Conservation (phyloP, 108 stramenopile genomes). For the Nitzschia sp. region DNA sequence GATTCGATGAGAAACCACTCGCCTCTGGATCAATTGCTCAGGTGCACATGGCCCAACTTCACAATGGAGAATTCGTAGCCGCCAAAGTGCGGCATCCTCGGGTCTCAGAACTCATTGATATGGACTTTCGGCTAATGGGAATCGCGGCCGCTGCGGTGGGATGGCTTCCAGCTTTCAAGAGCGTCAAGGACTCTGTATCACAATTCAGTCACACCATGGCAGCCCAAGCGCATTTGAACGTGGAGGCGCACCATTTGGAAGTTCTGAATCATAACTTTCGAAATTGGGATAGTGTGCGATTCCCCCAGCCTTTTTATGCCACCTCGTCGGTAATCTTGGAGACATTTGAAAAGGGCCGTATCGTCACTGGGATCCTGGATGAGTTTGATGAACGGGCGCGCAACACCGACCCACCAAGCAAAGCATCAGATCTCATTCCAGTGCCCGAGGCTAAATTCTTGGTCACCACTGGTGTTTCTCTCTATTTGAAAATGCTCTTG, state of each 20-base stretch:
- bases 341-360: slow-evolving; percentile 57
- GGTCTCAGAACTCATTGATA: slow-evolving; percentile 67
- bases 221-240: slow-evolving; percentile 71
- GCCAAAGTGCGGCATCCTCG: slow-evolving; percentile 83
- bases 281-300: slow-evolving; percentile 53
- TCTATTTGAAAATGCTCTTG: slow-evolving; percentile 90
- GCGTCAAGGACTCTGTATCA: slow-evolving; percentile 55
- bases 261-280: slow-evolving; percentile 73
- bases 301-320: slow-evolving; percentile 62
- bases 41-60: slow-evolving; percentile 62
- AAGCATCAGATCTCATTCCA: slow-evolving; percentile 46
- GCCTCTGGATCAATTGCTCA: slow-evolving; percentile 89
- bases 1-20: slow-evolving; percentile 66
- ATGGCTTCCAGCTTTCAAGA: slow-evolving; percentile 9
- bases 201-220: slow-evolving; percentile 88
- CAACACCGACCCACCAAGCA: background rate
- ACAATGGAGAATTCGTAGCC: slow-evolving; percentile 48
- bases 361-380: slow-evolving; percentile 42
- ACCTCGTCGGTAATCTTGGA: slow-evolving; percentile 59
- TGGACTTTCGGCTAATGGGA: slow-evolving; percentile 84
- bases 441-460: slow-evolving; percentile 53
- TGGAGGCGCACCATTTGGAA: slow-evolving; percentile 78
- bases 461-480: slow-evolving; percentile 67
- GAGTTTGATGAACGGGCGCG: slow-evolving; percentile 29
- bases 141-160: slow-evolving; percentile 52